Percentiles rank a stretch among this genome's conserved stretches.
Evolutionary conservation across 169 alveolate species (phyloP).

Genomic region (Plasmodium blacklocki): DNA sequence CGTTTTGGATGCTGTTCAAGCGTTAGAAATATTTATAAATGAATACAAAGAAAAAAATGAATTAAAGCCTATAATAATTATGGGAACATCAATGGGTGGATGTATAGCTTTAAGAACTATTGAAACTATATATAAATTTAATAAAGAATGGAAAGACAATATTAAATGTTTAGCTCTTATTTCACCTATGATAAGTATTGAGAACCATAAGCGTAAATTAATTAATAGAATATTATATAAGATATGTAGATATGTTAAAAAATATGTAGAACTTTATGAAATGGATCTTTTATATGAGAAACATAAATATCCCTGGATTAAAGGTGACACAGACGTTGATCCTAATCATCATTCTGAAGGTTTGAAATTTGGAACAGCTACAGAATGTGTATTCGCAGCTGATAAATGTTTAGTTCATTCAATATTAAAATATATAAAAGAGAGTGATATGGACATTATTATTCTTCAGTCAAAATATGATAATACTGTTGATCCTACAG

Average conservation of each 20-base stretch:
- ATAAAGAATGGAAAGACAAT: conserved; percentile 49
- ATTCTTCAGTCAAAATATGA: conserved; percentile 63
- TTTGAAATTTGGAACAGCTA: conserved; percentile 16
- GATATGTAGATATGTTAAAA: conserved; percentile 28
- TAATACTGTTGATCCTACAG: conserved; percentile 47
- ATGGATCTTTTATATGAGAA: not conserved
- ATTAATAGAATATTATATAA: conserved; percentile 34
- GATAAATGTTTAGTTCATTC: conserved; percentile 27
- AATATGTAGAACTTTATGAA: no score
- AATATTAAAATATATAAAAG: conserved; percentile 34
- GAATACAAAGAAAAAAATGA: conserved; percentile 63
- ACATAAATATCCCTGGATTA: conserved; percentile 44
- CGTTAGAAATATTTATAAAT: conserved; percentile 75
- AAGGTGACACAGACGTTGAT: conserved; percentile 32
- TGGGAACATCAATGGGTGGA: conserved; percentile 73
- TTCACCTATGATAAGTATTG: conserved; percentile 60
- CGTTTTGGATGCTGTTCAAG: conserved; percentile 79
- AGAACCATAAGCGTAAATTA: conserved; percentile 48
- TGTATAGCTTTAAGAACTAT: conserved; percentile 59
- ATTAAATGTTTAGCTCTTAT: conserved; percentile 24
- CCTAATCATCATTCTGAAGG: conserved; percentile 45
- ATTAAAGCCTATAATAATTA: conserved; percentile 49
- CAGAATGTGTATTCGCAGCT: conserved; percentile 54
- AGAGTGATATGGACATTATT: conserved; percentile 37
- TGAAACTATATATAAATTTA: conserved; percentile 20